Base-by-base conservation (phyloP, 345 rosid species). In the Triadica sebifera region DNA sequence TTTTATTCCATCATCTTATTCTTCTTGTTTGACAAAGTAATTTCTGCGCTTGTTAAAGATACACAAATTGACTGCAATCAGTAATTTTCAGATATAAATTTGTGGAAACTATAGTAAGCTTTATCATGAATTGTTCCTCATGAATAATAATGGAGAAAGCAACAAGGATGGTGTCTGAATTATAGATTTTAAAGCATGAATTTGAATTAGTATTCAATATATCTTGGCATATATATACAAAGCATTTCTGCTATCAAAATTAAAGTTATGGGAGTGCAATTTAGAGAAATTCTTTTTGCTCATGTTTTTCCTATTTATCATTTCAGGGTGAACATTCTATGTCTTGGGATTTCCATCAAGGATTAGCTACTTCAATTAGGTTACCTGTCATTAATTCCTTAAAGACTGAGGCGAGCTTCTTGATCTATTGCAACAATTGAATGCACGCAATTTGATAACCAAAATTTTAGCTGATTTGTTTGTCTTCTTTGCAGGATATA, bases 381-480 rank as follows among this genome's bases (percentile, higher is more conserved):
- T 86, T 63, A 0, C 75, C 91, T 56, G 75, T 73, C 46, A 76
- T 94, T 77, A 65, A 70, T 72, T 70, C 29, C 10, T 82, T 87
- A 41, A 95, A 93, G 89, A 84, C 85, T 77, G 85, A 84, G 81
- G 99, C 91, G 74, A 37, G 86, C 46, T 77, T 76, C 79, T 79
- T 47, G 52, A 50, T 74, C 41, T 73, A 15, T 13, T 39, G 24
- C 65, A 63, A 19, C 46, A n/a, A 45, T 22, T 63, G 39, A 67
- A 50, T 22, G 52, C 50, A 16, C 52, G n/a, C n/a, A n/a, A n/a
- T 34, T 3, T 38, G 58, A 72, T 72, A 47, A 34, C 63, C 51
- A 7, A 45, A n/a, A 45, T 45, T 65, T 63, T 43, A 25, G 15
- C 60, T 4, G 37, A 66, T 37, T 78, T 71, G n/a, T 45, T 55